Evolutionary conservation across 768 basidiomycete genomes (phyloP).

Genomic region (Exidia glandulosa): DNA sequence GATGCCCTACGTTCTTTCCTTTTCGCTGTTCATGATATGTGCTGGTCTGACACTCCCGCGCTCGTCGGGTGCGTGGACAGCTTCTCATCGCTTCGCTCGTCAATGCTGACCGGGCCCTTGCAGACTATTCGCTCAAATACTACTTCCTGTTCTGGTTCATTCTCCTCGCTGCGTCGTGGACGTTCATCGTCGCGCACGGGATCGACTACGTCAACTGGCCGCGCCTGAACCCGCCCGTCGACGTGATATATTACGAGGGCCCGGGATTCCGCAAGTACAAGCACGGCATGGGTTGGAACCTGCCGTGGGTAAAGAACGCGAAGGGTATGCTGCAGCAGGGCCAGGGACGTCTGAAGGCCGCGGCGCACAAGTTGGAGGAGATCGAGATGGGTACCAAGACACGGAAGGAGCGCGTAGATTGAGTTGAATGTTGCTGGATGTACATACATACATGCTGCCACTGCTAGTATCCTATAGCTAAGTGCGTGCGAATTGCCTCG

Average conservation of each 20-base stretch:
- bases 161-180: conserved; percentile 46
- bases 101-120: conserved; percentile 3
- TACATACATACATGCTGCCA: too few species aligned
- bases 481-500: too few species aligned
- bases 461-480: too few species aligned
- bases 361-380: conserved; percentile 41
- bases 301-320: conserved; percentile 24
- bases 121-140: conserved; percentile 78
- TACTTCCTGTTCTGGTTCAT: conserved; percentile 76
- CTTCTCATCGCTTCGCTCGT: background rate
- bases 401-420: conserved; percentile 52
- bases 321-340: conserved; percentile 26
- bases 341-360: conserved; percentile 22
- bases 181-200: conserved; percentile 75
- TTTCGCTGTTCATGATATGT: conserved; percentile 80
- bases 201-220: conserved; percentile 96
- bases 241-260: conserved; percentile 79
- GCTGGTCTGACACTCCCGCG: conserved; percentile 80
- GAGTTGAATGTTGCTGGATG: too few species aligned
- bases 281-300: conserved; percentile 61
- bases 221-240: conserved; percentile 61
- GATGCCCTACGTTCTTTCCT: conserved; percentile 76
- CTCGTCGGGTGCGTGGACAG: conserved; percentile 56
- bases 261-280: conserved; percentile 68
- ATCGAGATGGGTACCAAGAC: conserved; percentile 74